Conservation (phyloP, 176 grass and related monocot species). For the Oryza meyeriana region DNA sequence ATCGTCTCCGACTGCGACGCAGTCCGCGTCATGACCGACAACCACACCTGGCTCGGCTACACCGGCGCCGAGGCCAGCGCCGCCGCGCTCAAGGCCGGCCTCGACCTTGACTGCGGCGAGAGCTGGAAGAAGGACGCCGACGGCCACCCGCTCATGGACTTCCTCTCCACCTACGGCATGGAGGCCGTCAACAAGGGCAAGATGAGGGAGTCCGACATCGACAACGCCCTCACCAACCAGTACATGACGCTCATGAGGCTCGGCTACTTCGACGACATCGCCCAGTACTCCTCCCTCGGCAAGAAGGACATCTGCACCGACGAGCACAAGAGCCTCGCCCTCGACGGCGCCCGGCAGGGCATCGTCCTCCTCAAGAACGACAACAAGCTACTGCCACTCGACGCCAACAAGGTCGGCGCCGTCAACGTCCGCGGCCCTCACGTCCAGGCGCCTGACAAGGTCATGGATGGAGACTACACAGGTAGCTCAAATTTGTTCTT, state of each 20-base stretch:
- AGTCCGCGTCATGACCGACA: conserved; percentile 32
- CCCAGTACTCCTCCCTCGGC: conserved; percentile 20
- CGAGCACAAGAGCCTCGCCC: conserved; percentile 34
- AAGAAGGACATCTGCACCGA: conserved; percentile 33
- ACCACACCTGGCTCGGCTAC: conserved; percentile 31
- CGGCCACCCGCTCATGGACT: conserved; percentile 18
- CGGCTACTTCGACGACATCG: conserved; percentile 65
- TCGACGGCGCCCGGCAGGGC: conserved; percentile 49
- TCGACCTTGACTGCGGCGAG: conserved; percentile 42
- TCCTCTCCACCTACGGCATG: conserved; percentile 30
- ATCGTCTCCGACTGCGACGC: conserved; percentile 67
- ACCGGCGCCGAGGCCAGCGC: conserved; percentile 38
- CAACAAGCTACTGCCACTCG: too few relatives aligned
- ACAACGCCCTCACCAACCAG: conserved; percentile 59
- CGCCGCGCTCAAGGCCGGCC: conserved; percentile 28
- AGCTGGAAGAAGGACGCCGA: conserved; percentile 32
- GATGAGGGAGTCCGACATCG: conserved; percentile 52
- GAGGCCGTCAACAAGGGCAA: conserved; percentile 34
- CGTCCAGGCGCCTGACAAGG: too few relatives aligned
- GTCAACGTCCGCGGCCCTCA: too few relatives aligned
- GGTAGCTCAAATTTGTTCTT: too few relatives aligned
- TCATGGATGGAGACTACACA: too few relatives aligned
- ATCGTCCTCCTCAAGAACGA: conserved; percentile 65
- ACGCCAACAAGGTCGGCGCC: too few relatives aligned
- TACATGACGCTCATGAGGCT: conserved; percentile 54